Percentiles rank a stretch among this genome's conserved stretches.
Evolutionary conservation across 176 grass and related monocot genomes (phyloP).

Genomic region (Hsuehochloa calcarea): DNA sequence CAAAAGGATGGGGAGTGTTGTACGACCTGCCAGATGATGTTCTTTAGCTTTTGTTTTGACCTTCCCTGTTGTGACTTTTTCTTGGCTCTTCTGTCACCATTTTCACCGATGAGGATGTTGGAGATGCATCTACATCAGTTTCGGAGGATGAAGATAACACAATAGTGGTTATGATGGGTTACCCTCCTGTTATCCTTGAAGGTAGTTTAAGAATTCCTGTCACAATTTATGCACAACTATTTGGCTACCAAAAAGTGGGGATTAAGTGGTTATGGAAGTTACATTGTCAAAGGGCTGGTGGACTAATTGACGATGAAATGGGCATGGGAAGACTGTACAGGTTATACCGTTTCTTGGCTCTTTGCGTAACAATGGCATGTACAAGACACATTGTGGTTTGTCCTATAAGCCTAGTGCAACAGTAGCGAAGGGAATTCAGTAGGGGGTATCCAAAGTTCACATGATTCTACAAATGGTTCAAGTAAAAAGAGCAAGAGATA

Average conservation of each 20-base stretch:
- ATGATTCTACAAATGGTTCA: constrained; percentile 63
- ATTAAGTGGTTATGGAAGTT: constrained; percentile 93
- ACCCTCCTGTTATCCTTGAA: constrained; percentile 60
- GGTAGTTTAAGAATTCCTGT: constrained; percentile 77
- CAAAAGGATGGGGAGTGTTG: too few species aligned
- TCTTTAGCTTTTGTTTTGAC: too few species aligned
- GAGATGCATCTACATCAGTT: constrained; percentile 27
- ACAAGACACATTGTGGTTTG: constrained; percentile 81
- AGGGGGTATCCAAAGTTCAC: constrained; percentile 58
- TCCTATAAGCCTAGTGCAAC: constrained; percentile 70
- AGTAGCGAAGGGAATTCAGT: constrained; percentile 73
- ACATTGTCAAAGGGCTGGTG: constrained; percentile 85
- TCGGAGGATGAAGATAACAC: constrained; percentile 51
- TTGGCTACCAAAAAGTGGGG: constrained; percentile 94
- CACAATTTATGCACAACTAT: constrained; percentile 58
- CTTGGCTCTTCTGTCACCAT: too few species aligned
- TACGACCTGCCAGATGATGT: too few species aligned
- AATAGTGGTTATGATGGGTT: constrained; percentile 6
- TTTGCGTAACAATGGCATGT: constrained; percentile 75
- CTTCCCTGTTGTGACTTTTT: too few species aligned
- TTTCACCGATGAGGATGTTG: constrained; percentile 43
- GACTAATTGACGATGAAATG: constrained; percentile 94
- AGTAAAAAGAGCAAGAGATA: constrained; percentile 33
- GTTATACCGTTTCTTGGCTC: constrained; percentile 74
- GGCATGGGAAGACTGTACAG: constrained; percentile 86